These are phyloP conservation scores for Cryphonectria japonica DNA, from an alignment of 2,329 filamentous ascomycete species.

Conservation along the genomic window DNA sequence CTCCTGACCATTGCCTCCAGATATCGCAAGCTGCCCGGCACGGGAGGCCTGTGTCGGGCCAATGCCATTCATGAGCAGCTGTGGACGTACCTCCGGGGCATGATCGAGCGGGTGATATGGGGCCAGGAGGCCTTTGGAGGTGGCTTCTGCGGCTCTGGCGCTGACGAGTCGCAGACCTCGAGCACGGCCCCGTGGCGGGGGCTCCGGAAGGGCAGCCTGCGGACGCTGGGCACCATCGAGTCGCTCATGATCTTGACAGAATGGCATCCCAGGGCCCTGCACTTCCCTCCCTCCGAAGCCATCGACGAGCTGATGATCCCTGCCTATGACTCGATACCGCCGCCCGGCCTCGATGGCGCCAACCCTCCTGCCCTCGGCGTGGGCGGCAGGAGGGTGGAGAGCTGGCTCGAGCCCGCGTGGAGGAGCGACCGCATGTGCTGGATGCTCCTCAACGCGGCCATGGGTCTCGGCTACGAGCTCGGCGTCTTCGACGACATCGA, in stretches of 20 bases:
- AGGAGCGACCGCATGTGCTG: constrained; percentile 94
- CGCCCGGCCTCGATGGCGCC: constrained; percentile 38
- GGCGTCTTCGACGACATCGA: constrained; percentile 93
- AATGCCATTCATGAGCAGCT: constrained; percentile 94
- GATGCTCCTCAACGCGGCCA: constrained; percentile 93
- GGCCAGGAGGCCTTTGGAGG: constrained; percentile 95
- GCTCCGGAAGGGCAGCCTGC: constrained; percentile 75
- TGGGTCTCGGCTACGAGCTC: constrained; percentile 88
- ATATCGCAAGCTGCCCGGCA: constrained; percentile 78
- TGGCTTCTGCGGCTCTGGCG: constrained; percentile 77
- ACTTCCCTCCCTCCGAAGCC: constrained; percentile 84
- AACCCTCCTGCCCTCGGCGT: constrained; percentile 59
- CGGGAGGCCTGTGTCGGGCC: constrained; percentile 80
- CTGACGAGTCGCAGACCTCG: constrained; percentile 63
- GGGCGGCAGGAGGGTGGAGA: constrained; percentile 84
- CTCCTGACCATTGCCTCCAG: constrained; percentile 89
- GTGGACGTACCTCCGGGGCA: constrained; percentile 91
- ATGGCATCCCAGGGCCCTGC: constrained; percentile 93
- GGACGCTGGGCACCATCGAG: constrained; percentile 92
- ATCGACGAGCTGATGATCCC: constrained; percentile 71
- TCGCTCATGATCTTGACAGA: constrained; percentile 92
- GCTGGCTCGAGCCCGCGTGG: constrained; percentile 96
- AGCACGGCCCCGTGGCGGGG: constrained; percentile 73
- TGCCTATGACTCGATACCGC: constrained; percentile 51
- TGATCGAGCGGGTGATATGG: constrained; percentile 95